Percentiles rank a stretch among this genome's conserved stretches.
Evolutionary conservation across 305 asterid species (phyloP).

Genomic region (Fraxinus latifolia): DNA sequence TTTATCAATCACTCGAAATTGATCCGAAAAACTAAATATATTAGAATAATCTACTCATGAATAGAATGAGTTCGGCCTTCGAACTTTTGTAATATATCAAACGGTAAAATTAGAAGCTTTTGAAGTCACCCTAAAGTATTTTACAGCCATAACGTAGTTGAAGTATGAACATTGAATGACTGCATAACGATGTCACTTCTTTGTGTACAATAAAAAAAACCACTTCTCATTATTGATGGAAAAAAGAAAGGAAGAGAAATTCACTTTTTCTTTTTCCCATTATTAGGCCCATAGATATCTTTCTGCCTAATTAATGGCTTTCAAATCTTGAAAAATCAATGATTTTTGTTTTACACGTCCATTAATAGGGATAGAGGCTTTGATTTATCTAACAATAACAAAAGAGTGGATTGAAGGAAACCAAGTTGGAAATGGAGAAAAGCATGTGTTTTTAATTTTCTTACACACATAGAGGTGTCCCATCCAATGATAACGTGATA

Average conservation of each 20-base stretch:
- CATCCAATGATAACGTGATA: background rate
- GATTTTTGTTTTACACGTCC: constrained; percentile 7
- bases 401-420: background rate
- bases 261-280: constrained; percentile 24
- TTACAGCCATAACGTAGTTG: constrained; percentile 26
- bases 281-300: constrained; percentile 25
- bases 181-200: constrained; percentile 30
- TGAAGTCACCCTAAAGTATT: background rate
- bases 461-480: constrained; percentile 8
- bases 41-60: no score
- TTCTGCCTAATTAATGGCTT: constrained; percentile 3
- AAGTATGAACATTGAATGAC: constrained; percentile 8
- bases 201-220: constrained; percentile 6
- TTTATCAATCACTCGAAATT: no score
- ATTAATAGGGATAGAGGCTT: constrained; percentile 12
- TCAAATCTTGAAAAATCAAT: constrained; percentile 13
- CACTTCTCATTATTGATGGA: constrained; percentile 31
- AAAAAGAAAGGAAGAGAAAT: constrained; percentile 11
- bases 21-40: no score
- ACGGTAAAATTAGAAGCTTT: background rate
- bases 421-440: constrained; percentile 9
- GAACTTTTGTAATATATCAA: background rate
- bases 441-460: constrained; percentile 2
- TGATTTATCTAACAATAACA: background rate
- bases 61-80: background rate